Evolutionary conservation across 1,284 basidiomycete species (phyloP), one percentile per base, ranked within the genome.

Genomic region (Testicularia cyperi): DNA sequence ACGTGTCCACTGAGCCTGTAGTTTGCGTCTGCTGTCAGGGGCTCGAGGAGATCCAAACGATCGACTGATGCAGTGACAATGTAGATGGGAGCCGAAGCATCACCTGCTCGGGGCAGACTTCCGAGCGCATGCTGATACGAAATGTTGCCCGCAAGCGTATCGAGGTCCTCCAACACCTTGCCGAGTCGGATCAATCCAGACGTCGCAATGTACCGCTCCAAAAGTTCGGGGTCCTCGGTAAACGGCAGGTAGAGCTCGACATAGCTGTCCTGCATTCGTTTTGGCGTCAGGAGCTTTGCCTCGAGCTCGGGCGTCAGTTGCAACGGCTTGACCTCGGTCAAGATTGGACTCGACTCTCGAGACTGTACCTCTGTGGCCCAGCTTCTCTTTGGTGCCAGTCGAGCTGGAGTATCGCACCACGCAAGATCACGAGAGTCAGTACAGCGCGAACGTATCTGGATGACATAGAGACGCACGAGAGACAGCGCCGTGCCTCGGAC

Each of bases 31-130:
- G 63, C 54, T 6, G 38, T 41, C 14, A 69, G 39, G 9, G 55
- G 62, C 21, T 65, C 61, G 20, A 70, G 48, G 28, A 72, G 41
- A 39, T 72, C 68, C 6, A 75, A 40, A n/a, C 77, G 61, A 45
- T 78, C 77, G 1, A 78, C 78, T 0, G 76, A 72, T 18, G 78
- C 78, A 1, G 78, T 78, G 25, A 78, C 78, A 30, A 78, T 69
- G 64, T 77, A 78, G 38, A 78, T 56, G 13, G 67, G 65, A 2
- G 70, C 70, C 18, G 65, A 61, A 12, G 31, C 47, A 7, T 63
- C 58, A 8, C 67, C 68, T 8, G 69, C 63, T 9, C 48, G 27
- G 7, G 72, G 52, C n/a, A 63, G 64, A n/a, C 69, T 65, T 8
- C 76, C 76, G 5, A 78, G 61, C 5, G 77, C 77, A 36, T 78